These are phyloP conservation scores for Chlamydomonas schloesseri DNA, from an alignment of 139 green algal genomes.

Conservation along the genomic window DNA sequence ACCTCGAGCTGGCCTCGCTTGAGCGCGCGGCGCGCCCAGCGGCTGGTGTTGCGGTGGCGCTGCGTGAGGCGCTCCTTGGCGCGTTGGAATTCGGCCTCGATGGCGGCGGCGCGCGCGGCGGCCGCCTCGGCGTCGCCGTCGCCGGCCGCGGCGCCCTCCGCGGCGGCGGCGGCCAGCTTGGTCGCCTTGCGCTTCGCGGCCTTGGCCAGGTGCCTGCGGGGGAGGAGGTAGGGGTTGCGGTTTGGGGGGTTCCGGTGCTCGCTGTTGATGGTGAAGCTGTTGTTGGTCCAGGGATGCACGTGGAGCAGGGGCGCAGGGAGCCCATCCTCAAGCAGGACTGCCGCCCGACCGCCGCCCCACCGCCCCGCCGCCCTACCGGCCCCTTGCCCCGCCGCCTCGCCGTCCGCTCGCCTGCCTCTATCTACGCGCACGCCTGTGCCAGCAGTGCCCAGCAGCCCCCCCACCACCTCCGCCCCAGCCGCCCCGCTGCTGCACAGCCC, in stretches of 20 bases:
- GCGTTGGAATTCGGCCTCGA: conserved; percentile 81
- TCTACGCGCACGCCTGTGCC: too few species aligned
- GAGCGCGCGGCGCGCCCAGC: conserved; percentile 90
- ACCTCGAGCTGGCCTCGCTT: conserved; percentile 76
- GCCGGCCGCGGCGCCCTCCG: conserved; percentile 31
- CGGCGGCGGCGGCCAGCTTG: conserved; percentile 4
- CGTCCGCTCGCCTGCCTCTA: too few species aligned
- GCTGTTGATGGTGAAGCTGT: too few species aligned
- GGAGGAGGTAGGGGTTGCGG: not conserved
- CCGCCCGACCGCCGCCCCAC: too few species aligned
- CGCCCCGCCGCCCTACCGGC: too few species aligned
- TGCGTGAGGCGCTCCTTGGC: conserved; percentile 94
- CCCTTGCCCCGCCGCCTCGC: not conserved
- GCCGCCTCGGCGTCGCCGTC: conserved; percentile 40
- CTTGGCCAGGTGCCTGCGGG: conserved; percentile 1
- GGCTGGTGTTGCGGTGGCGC: conserved; percentile 92
- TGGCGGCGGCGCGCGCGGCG: conserved; percentile 20
- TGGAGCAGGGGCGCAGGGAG: too few species aligned
- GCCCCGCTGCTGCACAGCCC: not conserved
- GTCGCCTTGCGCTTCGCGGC: conserved; percentile 37
- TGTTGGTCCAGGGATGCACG: not conserved
- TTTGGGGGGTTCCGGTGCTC: too few species aligned
- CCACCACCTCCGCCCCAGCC: not conserved
- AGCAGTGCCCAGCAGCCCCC: too few species aligned
- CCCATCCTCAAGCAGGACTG: too few species aligned